Conservation (phyloP, 148 eudicot species). For the Rhododendron mucronatum region DNA sequence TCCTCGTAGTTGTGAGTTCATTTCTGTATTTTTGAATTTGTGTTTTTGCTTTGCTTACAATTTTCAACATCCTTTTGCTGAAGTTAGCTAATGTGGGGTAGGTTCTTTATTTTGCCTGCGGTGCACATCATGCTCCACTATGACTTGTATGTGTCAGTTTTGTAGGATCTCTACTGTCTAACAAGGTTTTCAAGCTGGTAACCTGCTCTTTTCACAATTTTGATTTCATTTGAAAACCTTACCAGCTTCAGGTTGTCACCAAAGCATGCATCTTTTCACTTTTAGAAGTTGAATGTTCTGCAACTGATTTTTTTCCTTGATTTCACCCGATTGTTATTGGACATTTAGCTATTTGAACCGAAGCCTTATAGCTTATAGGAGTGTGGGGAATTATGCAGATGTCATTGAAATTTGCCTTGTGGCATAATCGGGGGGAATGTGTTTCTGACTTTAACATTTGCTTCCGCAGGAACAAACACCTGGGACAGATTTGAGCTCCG, state of each 20-base stretch:
- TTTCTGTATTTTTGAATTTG: not conserved
- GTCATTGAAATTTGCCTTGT: not conserved
- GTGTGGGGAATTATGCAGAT: too few species aligned
- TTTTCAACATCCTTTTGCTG: not conserved
- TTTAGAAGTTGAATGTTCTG: not conserved
- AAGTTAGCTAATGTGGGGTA: not conserved
- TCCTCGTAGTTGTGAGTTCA: not conserved
- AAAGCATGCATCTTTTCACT: not conserved
- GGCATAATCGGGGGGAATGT: not conserved
- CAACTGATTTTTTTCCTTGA: not conserved
- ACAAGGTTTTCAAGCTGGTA: not conserved
- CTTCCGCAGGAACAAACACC: slow-evolving; percentile 62
- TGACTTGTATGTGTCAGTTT: not conserved
- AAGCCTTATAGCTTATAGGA: not conserved
- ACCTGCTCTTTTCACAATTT: not conserved
- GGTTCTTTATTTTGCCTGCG: not conserved
- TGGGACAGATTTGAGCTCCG: slow-evolving; percentile 82
- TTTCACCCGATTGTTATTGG: not conserved
- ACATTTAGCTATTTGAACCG: not conserved
- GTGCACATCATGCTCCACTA: not conserved
- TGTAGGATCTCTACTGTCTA: not conserved
- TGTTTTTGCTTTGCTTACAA: not conserved
- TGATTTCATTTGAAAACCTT: not conserved
- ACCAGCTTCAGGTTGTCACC: not conserved
- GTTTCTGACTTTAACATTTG: not conserved